Percentiles rank a stretch among this genome's conserved stretches.
Conservation (phyloP, 805 yeast species). For the Ogataea naganishii region DNA sequence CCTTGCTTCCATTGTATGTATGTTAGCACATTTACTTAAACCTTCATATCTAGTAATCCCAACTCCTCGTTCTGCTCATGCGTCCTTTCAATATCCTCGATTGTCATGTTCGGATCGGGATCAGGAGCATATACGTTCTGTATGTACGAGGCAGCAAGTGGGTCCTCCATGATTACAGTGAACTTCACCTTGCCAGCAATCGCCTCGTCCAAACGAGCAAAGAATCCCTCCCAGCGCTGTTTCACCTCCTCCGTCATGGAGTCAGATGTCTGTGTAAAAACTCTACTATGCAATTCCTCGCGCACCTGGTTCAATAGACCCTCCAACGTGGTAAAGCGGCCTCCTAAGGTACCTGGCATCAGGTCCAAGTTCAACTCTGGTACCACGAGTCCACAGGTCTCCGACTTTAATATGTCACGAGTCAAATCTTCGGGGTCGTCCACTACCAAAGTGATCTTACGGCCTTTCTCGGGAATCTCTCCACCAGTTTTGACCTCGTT, state of each 20-base stretch:
- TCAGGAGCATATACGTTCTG: conserved; percentile 99
- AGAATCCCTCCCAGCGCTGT: conserved; percentile 75
- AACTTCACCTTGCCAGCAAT: conserved; percentile 73
- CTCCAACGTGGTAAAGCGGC: conserved; percentile 94
- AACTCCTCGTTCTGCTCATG: conserved; percentile 83
- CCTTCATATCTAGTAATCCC: conserved; percentile 56
- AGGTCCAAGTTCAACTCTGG: conserved; percentile 89
- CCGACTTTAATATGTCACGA: conserved; percentile 90
- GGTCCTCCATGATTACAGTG: conserved; percentile 87
- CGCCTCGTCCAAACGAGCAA: conserved; percentile 68
- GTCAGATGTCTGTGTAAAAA: conserved; percentile 79
- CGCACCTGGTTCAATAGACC: conserved; percentile 84
- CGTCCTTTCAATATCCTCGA: conserved; percentile 88
- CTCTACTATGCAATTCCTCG: conserved; percentile 82
- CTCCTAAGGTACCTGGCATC: conserved; percentile 95
- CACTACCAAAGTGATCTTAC: conserved; percentile 58
- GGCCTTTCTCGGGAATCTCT: conserved; percentile 82
- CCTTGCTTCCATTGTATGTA: too few species aligned
- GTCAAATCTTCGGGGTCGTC: conserved; percentile 90
- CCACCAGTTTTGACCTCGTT: conserved; percentile 99
- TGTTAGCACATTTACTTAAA: conserved; percentile 6
- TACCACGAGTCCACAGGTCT: conserved; percentile 76
- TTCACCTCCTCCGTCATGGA: conserved; percentile 78
- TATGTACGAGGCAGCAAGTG: conserved; percentile 88
- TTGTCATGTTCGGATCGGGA: conserved; percentile 88